phyloP scores from a whole-genome alignment of 768 basidiomycete genomes.

The Lactarius quietus region DNA sequence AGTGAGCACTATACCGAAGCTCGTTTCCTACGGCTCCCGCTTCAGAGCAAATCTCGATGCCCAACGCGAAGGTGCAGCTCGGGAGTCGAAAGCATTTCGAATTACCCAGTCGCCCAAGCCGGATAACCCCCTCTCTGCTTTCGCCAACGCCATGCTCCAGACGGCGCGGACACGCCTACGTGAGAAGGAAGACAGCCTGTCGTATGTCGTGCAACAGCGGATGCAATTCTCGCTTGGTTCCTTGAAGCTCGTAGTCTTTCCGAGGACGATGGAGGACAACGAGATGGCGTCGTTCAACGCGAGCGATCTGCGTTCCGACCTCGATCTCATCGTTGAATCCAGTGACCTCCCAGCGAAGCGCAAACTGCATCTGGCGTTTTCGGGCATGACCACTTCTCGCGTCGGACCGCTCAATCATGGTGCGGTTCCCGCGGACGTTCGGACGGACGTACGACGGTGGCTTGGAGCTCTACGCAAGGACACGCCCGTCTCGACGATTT shows the following conservation, averaged over 20 bases:
- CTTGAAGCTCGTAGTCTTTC: slow-evolving; percentile 71
- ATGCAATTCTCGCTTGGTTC: slow-evolving; percentile 66
- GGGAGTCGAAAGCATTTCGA: slow-evolving; percentile 75
- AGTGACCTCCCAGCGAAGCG: slow-evolving; percentile 50
- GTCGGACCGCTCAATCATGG: slow-evolving; percentile 59
- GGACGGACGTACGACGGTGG: slow-evolving; percentile 52
- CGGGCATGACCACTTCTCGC: slow-evolving; percentile 72
- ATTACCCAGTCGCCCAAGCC: slow-evolving; percentile 68
- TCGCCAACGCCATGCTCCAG: slow-evolving; percentile 80
- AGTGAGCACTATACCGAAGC: slow-evolving; percentile 71
- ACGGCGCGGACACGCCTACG: slow-evolving; percentile 70
- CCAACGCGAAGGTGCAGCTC: slow-evolving; percentile 71
- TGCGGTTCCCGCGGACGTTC: slow-evolving; percentile 38
- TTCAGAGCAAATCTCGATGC: slow-evolving; percentile 69
- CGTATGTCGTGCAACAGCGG: slow-evolving; percentile 63
- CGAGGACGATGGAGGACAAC: slow-evolving; percentile 70
- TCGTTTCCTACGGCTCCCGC: slow-evolving; percentile 69
- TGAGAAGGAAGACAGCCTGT: slow-evolving; percentile 57
- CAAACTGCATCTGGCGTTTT: slow-evolving; percentile 68
- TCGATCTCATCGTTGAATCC: slow-evolving; percentile 59
- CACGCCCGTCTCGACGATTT: slow-evolving; percentile 68
- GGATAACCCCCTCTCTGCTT: slow-evolving; percentile 76
- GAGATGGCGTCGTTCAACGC: slow-evolving; percentile 77
- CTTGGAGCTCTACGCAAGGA: slow-evolving; percentile 55
- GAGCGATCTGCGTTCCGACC: slow-evolving; percentile 60